Percentiles rank a stretch among this genome's conserved stretches.
phyloP scores from a whole-genome alignment of 2,329 filamentous ascomycete species.

The Clarireedia sp. region DNA sequence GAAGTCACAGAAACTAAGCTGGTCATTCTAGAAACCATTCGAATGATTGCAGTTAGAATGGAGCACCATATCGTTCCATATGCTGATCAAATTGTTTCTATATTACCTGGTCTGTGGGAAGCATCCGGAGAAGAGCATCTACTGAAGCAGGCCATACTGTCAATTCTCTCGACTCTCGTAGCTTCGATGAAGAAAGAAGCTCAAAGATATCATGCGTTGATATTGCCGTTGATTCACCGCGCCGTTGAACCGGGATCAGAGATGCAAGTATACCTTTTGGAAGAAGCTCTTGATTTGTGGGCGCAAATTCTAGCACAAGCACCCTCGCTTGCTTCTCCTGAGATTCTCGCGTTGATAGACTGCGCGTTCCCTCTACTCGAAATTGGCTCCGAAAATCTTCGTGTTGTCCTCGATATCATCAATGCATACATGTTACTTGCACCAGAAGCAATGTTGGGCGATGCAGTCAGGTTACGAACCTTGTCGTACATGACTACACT shows the following conservation, averaged over 20 bases:
- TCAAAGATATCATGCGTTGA: conserved; percentile 67
- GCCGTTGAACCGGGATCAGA: conserved; percentile 71
- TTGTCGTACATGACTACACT: conserved; percentile 42
- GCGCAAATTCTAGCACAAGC: conserved; percentile 62
- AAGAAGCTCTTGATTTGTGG: conserved; percentile 91
- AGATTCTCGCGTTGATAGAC: conserved; percentile 56
- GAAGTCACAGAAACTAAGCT: conserved; percentile 84
- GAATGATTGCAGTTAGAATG: conserved; percentile 71
- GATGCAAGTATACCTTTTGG: conserved; percentile 72
- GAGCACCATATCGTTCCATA: conserved; percentile 62
- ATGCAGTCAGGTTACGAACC: conserved; percentile 44
- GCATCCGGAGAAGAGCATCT: conserved; percentile 72
- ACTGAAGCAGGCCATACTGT: conserved; percentile 88
- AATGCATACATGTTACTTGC: conserved; percentile 66
- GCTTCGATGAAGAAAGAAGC: conserved; percentile 75
- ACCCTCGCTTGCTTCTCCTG: conserved; percentile 49
- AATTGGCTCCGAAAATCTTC: conserved; percentile 55
- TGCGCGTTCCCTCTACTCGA: conserved; percentile 58
- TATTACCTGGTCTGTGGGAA: conserved; percentile 78
- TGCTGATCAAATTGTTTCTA: conserved; percentile 72
- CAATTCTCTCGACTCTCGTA: conserved; percentile 77
- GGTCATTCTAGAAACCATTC: conserved; percentile 78
- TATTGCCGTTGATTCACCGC: conserved; percentile 74
- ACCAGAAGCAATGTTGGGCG: conserved; percentile 55
- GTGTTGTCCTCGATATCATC: conserved; percentile 54